Evolutionary conservation across 1,139 yeast species (phyloP).

Genomic region (Debaryomycetaceae sp.): DNA sequence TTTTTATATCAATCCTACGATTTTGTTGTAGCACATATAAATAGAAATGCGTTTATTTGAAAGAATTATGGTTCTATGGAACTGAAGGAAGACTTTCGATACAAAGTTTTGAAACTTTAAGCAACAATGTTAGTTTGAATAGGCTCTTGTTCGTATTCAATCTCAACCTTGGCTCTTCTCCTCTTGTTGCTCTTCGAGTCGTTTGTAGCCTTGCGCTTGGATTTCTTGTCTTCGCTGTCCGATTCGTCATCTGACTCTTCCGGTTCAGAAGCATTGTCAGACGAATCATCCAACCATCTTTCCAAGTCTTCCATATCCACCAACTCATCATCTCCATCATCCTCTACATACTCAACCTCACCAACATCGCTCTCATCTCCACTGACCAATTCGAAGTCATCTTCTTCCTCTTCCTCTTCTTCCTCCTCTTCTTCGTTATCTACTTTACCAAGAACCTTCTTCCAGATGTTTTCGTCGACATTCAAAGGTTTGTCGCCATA

Average conservation of each 20-base stretch:
- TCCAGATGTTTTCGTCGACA: slow-evolving; percentile 95
- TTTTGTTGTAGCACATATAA: no score
- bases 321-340: slow-evolving; percentile 80
- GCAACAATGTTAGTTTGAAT: slow-evolving; percentile 31
- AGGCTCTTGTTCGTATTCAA: slow-evolving; percentile 75
- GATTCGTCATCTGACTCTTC: slow-evolving; percentile 32
- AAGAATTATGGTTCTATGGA: no score
- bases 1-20: slow-evolving; percentile 3
- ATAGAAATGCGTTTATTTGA: no score
- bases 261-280: slow-evolving; percentile 36
- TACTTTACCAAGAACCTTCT: slow-evolving; percentile 79
- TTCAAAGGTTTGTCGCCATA: slow-evolving; percentile 97
- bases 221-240: slow-evolving; percentile 33
- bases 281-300: slow-evolving; percentile 77
- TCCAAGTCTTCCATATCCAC: slow-evolving; percentile 91
- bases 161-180: slow-evolving; percentile 76
- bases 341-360: slow-evolving; percentile 82
- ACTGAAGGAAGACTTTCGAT: neutral
- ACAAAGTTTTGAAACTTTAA: slow-evolving; percentile 3
- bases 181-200: slow-evolving; percentile 40
- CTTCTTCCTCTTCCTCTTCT: slow-evolving; percentile 57
- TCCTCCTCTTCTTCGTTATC: slow-evolving; percentile 57
- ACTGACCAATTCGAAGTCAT: slow-evolving; percentile 57
- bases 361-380: slow-evolving; percentile 67
- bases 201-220: slow-evolving; percentile 38